Evolutionary conservation across 2,329 filamentous ascomycete genomes (phyloP).

Genomic region (Lojkania enalia): DNA sequence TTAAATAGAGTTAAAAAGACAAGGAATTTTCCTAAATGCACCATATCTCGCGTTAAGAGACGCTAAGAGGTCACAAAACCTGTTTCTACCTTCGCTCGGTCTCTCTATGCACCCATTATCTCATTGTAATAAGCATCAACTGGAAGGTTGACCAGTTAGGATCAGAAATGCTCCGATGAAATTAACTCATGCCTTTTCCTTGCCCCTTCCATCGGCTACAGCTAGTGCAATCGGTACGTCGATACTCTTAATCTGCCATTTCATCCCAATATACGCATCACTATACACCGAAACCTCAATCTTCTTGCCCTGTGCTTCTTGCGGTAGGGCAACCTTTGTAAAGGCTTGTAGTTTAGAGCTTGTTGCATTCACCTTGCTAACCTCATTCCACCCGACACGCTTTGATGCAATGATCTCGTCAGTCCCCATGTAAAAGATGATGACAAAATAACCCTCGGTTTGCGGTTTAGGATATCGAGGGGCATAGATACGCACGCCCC

Average conservation of each 20-base stretch:
- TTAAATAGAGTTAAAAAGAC: too few relatives aligned
- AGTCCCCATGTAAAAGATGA: constrained; percentile 67
- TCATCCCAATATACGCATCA: constrained; percentile 83
- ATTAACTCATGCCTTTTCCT: constrained; percentile 12
- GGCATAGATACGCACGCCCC: constrained; percentile 76
- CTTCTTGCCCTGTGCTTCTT: constrained; percentile 58
- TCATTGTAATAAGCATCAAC: too few relatives aligned
- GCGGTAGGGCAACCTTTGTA: constrained; percentile 64
- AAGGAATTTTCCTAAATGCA: too few relatives aligned
- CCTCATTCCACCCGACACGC: constrained; percentile 72
- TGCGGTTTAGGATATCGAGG: constrained; percentile 93
- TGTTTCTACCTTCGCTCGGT: too few relatives aligned
- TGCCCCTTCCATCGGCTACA: constrained; percentile 36
- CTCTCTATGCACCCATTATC: too few relatives aligned
- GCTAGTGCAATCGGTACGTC: constrained; percentile 51
- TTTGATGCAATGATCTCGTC: constrained; percentile 88
- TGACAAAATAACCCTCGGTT: constrained; percentile 88
- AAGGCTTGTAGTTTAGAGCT: constrained; percentile 55
- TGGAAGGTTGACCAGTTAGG: too few relatives aligned
- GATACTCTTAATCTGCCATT: constrained; percentile 59
- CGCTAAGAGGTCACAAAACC: too few relatives aligned
- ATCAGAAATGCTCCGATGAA: too few relatives aligned
- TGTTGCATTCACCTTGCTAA: constrained; percentile 17
- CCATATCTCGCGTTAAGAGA: too few relatives aligned
- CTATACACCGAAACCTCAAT: constrained; percentile 79